phyloP scores from a whole-genome alignment of 106 monocot species.

The Dendrobium nobile region DNA sequence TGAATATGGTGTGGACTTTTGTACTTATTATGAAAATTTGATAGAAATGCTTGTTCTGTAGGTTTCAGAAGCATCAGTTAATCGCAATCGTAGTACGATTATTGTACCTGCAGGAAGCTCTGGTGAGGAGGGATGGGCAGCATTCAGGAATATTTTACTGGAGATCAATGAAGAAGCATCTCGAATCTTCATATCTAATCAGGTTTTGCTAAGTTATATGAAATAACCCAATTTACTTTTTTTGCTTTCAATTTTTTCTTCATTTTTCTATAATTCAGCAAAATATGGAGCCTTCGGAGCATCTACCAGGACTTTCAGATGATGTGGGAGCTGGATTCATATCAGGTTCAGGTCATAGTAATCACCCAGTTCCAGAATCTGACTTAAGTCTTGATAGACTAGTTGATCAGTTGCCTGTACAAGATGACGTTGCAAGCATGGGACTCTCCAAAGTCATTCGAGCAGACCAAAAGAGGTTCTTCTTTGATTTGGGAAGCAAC shows the following conservation, averaged over 20 bases:
- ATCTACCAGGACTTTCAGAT: constrained; percentile 80
- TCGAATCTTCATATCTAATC: constrained; percentile 43
- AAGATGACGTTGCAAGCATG: constrained; percentile 46
- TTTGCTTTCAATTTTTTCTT: neutral
- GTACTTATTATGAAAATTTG: neutral
- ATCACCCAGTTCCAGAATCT: constrained; percentile 46
- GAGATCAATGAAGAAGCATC: constrained; percentile 79
- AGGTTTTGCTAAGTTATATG: constrained; percentile 27
- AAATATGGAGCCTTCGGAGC: constrained; percentile 50
- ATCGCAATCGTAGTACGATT: constrained; percentile 79
- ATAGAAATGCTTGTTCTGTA: constrained; percentile 10
- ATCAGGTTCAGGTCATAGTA: constrained; percentile 43
- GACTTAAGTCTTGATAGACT: constrained; percentile 64
- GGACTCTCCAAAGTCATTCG: constrained; percentile 80
- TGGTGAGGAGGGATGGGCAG: constrained; percentile 70
- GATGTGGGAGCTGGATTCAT: constrained; percentile 98
- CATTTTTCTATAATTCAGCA: constrained; percentile 24
- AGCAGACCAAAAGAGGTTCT: constrained; percentile 88
- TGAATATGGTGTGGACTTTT: neutral
- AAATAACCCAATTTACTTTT: neutral
- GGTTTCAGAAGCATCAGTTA: constrained; percentile 78
- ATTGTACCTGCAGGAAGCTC: constrained; percentile 82
- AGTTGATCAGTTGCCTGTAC: constrained; percentile 33
- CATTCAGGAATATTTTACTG: constrained; percentile 73
- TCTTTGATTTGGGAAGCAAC: constrained; percentile 92